Base-by-base conservation (phyloP, 768 basidiomycete species). In the Hebeloma cylindrosporum region DNA sequence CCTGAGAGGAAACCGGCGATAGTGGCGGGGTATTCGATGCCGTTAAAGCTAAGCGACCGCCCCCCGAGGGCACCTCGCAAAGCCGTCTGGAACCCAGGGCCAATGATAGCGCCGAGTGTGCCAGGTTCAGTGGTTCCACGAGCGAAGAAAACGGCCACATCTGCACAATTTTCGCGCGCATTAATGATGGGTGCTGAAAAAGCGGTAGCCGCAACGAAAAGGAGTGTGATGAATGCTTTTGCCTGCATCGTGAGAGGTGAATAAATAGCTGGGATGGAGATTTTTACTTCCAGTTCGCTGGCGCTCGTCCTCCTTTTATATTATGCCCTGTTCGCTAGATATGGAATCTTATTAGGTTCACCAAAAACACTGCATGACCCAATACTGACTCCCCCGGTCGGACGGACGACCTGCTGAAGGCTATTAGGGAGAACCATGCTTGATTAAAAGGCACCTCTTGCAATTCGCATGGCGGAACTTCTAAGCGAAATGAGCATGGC, bases 1-100 rank as follows among this genome's bases (percentile, higher is more conserved):
- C 71, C 69, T 22, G 58, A 62, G 18, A 70, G 45, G 55, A 69
- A 72, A 3, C 71, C 68, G 11, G 54, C 56, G 17, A 70, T 51
- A 18, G 42, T 54, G 1, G 71, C 69, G 0, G 69, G 51, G 28
- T 72, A 72, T 35, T 63, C 40, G 16, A 72, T 63, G 10, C 69
- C 70, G 7, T 58, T 51, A 43, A 73, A 71, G 13, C 53, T 61
- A n/a, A 71, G 54, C 0, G 64, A 54, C 47, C 54, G 59, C 1
- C 57, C 49, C 1, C 57, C 63, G 7, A 71, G 45, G 1, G 63
- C 62, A 4, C 45, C 38, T 32, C 50, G 46, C 10, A 72, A 58
- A 0, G 65, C 68, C 0, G 56, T 11, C 32, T 58, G 46, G 56
- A 73, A 64, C 9, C 63, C 65, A 7, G 70, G 70, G 4, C 70